phyloP scores from a whole-genome alignment of 805 yeast species.

The Ogataea wickerhamii region DNA sequence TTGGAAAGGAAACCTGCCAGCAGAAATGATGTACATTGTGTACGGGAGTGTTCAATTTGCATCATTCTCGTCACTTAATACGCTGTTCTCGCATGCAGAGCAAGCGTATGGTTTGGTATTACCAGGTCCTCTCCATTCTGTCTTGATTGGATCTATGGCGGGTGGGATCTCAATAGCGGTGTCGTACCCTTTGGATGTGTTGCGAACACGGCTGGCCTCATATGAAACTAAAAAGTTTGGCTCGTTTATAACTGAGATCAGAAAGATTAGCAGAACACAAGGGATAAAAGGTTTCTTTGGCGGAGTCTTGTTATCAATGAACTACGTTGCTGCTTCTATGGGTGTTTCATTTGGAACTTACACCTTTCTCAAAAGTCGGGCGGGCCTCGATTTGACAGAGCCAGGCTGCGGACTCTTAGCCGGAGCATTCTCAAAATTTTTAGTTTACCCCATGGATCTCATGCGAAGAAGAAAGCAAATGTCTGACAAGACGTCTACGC shows the following conservation, averaged over 20 bases:
- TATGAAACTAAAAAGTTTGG: slow-evolving; percentile 38
- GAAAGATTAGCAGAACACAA: slow-evolving; percentile 28
- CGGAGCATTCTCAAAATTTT: slow-evolving; percentile 68
- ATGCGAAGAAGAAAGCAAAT: slow-evolving; percentile 76
- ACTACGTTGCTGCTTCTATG: slow-evolving; percentile 65
- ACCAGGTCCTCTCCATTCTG: slow-evolving; percentile 39
- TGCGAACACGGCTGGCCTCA: slow-evolving; percentile 83
- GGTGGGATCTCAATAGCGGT: slow-evolving; percentile 69
- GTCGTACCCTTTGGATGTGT: slow-evolving; percentile 89
- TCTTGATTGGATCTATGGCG: slow-evolving; percentile 68
- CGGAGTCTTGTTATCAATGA: slow-evolving; percentile 49
- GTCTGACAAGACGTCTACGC: slow-evolving; percentile 20
- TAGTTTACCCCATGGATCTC: slow-evolving; percentile 84
- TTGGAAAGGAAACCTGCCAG: slow-evolving; percentile 98
- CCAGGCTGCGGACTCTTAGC: slow-evolving; percentile 70
- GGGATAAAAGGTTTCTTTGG: slow-evolving; percentile 47
- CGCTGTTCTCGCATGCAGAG: slow-evolving; percentile 34
- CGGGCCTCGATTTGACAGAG: slow-evolving; percentile 39
- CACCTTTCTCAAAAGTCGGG: slow-evolving; percentile 43
- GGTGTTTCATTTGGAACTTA: slow-evolving; percentile 75
- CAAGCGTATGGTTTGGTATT: slow-evolving; percentile 22
- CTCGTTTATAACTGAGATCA: slow-evolving; percentile 35
- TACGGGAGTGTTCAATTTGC: slow-evolving; percentile 88
- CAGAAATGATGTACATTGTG: slow-evolving; percentile 75
- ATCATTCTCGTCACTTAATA: slow-evolving; percentile 56